phyloP scores from a whole-genome alignment of 495 filamentous ascomycete genomes.

The Copromyces sp. region DNA sequence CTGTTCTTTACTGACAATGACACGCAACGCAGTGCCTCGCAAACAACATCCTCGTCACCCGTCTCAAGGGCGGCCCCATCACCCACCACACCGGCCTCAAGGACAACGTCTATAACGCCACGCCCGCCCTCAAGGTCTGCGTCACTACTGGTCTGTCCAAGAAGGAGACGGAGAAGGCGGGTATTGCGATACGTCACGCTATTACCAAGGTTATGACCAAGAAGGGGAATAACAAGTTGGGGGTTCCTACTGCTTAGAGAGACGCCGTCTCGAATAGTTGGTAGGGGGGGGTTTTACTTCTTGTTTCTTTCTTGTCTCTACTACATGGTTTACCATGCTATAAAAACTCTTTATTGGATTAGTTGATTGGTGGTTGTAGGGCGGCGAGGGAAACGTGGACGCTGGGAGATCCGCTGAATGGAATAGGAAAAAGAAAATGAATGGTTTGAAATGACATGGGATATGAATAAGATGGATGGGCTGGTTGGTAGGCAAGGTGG shows the following conservation, averaged over 20 bases:
- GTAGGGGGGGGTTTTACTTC: background rate
- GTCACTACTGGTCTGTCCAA: constrained; percentile 76
- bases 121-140: constrained; percentile 82
- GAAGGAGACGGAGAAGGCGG: constrained; percentile 92
- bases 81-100: constrained; percentile 42
- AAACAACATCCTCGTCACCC: constrained; percentile 80
- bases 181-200: constrained; percentile 77
- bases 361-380: background rate
- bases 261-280: background rate
- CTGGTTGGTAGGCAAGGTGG: background rate
- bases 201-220: constrained; percentile 75
- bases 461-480: background rate
- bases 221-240: constrained; percentile 34
- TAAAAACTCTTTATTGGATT: background rate
- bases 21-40: constrained; percentile 48
- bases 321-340: background rate
- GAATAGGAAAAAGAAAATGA: background rate
- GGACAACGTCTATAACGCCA: constrained; percentile 54
- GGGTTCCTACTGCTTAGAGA: constrained; percentile 15
- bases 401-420: background rate
- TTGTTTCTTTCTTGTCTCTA: background rate
- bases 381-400: background rate
- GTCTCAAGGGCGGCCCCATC: constrained; percentile 66
- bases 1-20: background rate
- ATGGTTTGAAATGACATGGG: background rate